These are phyloP conservation scores for Ogataea haglerorum DNA, from an alignment of 805 yeast genomes.

Conservation along the genomic window DNA sequence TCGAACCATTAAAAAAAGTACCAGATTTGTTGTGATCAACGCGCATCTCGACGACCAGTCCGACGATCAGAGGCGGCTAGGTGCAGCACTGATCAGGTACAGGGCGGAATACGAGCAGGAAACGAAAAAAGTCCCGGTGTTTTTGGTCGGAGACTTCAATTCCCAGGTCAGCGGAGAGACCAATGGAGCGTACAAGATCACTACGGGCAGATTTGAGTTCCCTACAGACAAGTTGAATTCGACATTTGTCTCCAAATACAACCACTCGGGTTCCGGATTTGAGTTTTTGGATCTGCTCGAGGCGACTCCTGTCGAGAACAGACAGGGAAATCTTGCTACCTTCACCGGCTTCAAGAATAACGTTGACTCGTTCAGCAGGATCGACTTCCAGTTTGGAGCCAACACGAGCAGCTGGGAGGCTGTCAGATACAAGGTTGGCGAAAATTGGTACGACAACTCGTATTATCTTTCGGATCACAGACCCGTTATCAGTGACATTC, in stretches of 20 bases:
- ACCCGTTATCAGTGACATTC: slow-evolving; percentile 38
- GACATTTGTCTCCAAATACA: slow-evolving; percentile 23
- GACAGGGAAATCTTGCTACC: slow-evolving; percentile 37
- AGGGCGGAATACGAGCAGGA: slow-evolving; percentile 37
- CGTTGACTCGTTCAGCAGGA: slow-evolving; percentile 27
- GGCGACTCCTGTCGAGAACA: slow-evolving; percentile 22
- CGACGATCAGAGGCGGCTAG: slow-evolving; percentile 40
- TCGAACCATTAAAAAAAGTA: slow-evolving; percentile 31
- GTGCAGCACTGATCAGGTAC: slow-evolving; percentile 40
- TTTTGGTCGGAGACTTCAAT: slow-evolving; percentile 59
- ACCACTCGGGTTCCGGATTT: slow-evolving; percentile 20
- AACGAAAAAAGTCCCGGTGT: slow-evolving; percentile 34
- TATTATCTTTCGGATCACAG: slow-evolving; percentile 45
- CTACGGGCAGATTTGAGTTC: slow-evolving; percentile 23
- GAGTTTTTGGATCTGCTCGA: slow-evolving; percentile 29
- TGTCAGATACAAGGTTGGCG: slow-evolving; percentile 32
- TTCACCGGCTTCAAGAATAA: slow-evolving; percentile 38
- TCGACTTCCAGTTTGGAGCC: slow-evolving; percentile 40
- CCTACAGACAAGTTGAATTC: slow-evolving; percentile 14
- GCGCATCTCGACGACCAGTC: slow-evolving; percentile 53
- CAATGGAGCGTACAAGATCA: slow-evolving; percentile 32
- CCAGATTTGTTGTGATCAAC: slow-evolving; percentile 37
- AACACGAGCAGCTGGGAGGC: slow-evolving; percentile 24
- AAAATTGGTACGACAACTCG: slow-evolving; percentile 35
- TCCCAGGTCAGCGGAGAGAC: slow-evolving; percentile 42